Percentiles rank a stretch among this genome's conserved stretches.
Evolutionary conservation across 1,139 yeast genomes (phyloP).

Genomic region (Saccharomyces hybrid): DNA sequence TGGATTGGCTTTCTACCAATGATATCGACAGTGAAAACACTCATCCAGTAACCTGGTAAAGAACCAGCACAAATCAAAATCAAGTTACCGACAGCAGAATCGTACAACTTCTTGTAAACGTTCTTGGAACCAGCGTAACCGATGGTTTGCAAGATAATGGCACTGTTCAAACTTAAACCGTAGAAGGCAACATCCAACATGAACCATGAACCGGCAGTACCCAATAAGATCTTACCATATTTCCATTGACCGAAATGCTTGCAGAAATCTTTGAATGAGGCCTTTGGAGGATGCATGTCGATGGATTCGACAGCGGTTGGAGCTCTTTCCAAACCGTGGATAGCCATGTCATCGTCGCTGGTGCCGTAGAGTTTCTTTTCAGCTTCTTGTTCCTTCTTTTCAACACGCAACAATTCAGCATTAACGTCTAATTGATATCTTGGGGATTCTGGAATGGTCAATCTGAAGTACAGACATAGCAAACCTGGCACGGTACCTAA

Average conservation of each 20-base stretch:
- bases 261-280: slow-evolving; percentile 51
- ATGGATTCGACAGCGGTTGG: slow-evolving; percentile 36
- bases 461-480: slow-evolving; percentile 76
- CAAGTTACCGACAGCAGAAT: slow-evolving; percentile 81
- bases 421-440: slow-evolving; percentile 74
- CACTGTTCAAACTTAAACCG: slow-evolving; percentile 76
- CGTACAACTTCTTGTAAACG: slow-evolving; percentile 57
- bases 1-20: slow-evolving; percentile 81
- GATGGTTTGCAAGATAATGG: slow-evolving; percentile 74
- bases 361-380: slow-evolving; percentile 1
- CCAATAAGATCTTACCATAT: slow-evolving; percentile 74
- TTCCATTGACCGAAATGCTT: slow-evolving; percentile 80
- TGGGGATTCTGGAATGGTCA: slow-evolving; percentile 90
- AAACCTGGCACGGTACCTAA: slow-evolving; percentile 84
- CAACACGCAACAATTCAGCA: slow-evolving; percentile 39
- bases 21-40: slow-evolving; percentile 68
- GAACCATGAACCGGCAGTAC: slow-evolving; percentile 97
- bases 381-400: not conserved
- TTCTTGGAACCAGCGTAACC: slow-evolving; percentile 62
- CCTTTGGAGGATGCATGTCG: slow-evolving; percentile 31
- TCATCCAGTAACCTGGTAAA: slow-evolving; percentile 82
- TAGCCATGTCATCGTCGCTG: slow-evolving; percentile 35
- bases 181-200: slow-evolving; percentile 91
- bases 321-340: slow-evolving; percentile 39
- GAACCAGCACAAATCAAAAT: slow-evolving; percentile 87